Percentiles rank a stretch among this genome's conserved stretches.
These are phyloP conservation scores for Nakataea oryzae DNA, from an alignment of 2,329 filamentous ascomycete species.

Conservation along the genomic window DNA sequence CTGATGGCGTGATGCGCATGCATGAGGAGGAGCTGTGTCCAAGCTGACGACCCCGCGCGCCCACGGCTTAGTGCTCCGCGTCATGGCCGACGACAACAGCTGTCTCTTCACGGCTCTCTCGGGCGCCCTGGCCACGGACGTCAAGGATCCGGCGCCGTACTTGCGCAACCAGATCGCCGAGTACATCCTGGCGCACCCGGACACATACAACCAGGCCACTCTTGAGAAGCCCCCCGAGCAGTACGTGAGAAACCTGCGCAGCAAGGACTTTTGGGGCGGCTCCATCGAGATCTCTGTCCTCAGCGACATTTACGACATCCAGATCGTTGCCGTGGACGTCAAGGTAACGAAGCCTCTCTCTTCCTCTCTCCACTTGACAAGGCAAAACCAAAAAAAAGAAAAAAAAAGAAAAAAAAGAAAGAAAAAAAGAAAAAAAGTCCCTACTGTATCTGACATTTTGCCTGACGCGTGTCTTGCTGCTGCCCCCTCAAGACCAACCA, in stretches of 20 bases:
- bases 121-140: slow-evolving; percentile 54
- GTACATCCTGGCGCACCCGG: slow-evolving; percentile 63
- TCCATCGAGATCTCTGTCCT: slow-evolving; percentile 83
- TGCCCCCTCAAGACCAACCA: background rate
- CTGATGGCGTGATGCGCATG: slow-evolving; percentile 17
- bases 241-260: slow-evolving; percentile 76
- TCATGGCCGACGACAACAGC: slow-evolving; percentile 95
- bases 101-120: slow-evolving; percentile 90
- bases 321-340: slow-evolving; percentile 80
- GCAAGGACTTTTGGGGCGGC: slow-evolving; percentile 78
- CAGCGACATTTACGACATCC: slow-evolving; percentile 72
- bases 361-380: no score
- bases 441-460: no score
- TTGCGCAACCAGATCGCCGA: slow-evolving; percentile 70
- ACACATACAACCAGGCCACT: slow-evolving; percentile 65
- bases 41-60: no score
- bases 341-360: slow-evolving; percentile 24
- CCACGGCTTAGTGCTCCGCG: slow-evolving; percentile 55
- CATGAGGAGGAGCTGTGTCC: no score
- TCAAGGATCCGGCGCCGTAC: slow-evolving; percentile 33
- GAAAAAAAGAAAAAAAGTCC: no score
- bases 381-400: no score
- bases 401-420: no score
- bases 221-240: slow-evolving; percentile 59
- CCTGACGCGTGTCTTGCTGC: slow-evolving; percentile 30